Evolutionary conservation across 306 rosid genomes (phyloP).

Genomic region (Morella rubra): DNA sequence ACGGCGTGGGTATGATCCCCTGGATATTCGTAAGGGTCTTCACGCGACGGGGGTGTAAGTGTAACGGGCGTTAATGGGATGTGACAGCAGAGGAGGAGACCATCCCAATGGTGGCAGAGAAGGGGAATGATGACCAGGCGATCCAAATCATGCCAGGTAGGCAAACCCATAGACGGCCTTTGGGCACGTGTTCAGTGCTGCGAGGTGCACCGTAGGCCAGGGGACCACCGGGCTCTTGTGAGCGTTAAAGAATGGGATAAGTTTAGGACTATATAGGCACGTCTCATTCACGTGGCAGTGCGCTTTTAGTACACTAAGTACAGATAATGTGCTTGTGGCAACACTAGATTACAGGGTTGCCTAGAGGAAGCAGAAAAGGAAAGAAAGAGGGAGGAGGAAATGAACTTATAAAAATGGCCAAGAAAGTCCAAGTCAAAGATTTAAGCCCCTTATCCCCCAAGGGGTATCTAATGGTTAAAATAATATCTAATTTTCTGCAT

Average conservation of each 20-base stretch:
- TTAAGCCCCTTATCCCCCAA: too few relatives aligned
- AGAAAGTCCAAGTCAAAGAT: too few relatives aligned
- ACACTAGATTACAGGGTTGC: neutral
- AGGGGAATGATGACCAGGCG: slow-evolving; percentile 36
- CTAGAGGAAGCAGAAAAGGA: neutral
- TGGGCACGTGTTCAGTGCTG: neutral
- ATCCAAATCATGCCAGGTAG: slow-evolving; percentile 31
- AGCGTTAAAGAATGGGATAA: too few relatives aligned
- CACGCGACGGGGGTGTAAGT: neutral
- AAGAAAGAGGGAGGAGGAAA: neutral
- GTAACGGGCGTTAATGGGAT: slow-evolving; percentile 13
- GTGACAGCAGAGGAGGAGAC: slow-evolving; percentile 20
- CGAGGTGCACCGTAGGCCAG: neutral
- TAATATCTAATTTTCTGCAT: too few relatives aligned
- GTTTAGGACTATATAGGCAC: neutral
- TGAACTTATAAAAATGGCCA: too few relatives aligned
- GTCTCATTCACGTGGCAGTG: neutral
- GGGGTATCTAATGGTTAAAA: too few relatives aligned
- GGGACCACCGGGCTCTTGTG: neutral
- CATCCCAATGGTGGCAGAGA: slow-evolving; percentile 2
- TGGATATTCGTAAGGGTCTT: neutral
- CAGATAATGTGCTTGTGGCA: slow-evolving; percentile 8
- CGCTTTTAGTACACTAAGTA: too few relatives aligned
- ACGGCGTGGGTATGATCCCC: slow-evolving; percentile 28
- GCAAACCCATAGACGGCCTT: neutral